These are phyloP conservation scores for Wickerhamomyces alni DNA, from an alignment of 805 yeast genomes.

Conservation along the genomic window DNA sequence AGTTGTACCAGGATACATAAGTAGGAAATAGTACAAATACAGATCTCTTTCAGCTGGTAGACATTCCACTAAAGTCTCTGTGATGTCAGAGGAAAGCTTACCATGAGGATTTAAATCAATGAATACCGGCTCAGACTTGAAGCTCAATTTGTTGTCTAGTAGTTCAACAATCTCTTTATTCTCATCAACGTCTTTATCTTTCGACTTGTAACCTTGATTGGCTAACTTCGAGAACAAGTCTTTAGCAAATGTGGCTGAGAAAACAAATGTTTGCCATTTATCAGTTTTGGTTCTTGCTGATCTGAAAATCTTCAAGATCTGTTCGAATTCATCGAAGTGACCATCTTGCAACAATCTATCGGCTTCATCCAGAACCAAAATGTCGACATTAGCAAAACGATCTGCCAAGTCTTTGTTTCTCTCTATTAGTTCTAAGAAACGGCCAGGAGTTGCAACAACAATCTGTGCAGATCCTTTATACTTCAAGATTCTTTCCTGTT, in stretches of 20 bases:
- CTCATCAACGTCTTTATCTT: constrained; percentile 25
- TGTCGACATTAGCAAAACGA: constrained; percentile 37
- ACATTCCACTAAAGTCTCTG: constrained; percentile 89
- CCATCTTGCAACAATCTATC: constrained; percentile 94
- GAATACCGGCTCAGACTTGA: constrained; percentile 63
- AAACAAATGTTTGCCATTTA: constrained; percentile 81
- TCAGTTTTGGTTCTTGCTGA: constrained; percentile 41
- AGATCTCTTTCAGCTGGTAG: constrained; percentile 86
- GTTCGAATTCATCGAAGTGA: constrained; percentile 89
- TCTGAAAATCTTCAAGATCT: constrained; percentile 60
- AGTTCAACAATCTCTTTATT: constrained; percentile 58
- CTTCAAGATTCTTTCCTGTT: constrained; percentile 75
- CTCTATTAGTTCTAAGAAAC: constrained; percentile 77
- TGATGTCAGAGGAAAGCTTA: constrained; percentile 64
- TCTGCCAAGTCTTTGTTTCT: constrained; percentile 40
- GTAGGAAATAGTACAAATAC: constrained; percentile 78
- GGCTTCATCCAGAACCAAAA: constrained; percentile 86
- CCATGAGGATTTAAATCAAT: constrained; percentile 87
- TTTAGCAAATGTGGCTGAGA: constrained; percentile 87
- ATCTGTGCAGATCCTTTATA: constrained; percentile 65
- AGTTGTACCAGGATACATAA: constrained; percentile 84
- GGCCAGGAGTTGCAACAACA: constrained; percentile 92
- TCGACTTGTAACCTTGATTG: constrained; percentile 27
- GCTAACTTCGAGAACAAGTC: constrained; percentile 75
- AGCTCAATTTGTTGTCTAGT: constrained; percentile 62